Percentiles rank a stretch among this genome's conserved stretches.
Evolutionary conservation across 2,329 filamentous ascomycete species (phyloP).

Genomic region (Alternaria incomplexa): DNA sequence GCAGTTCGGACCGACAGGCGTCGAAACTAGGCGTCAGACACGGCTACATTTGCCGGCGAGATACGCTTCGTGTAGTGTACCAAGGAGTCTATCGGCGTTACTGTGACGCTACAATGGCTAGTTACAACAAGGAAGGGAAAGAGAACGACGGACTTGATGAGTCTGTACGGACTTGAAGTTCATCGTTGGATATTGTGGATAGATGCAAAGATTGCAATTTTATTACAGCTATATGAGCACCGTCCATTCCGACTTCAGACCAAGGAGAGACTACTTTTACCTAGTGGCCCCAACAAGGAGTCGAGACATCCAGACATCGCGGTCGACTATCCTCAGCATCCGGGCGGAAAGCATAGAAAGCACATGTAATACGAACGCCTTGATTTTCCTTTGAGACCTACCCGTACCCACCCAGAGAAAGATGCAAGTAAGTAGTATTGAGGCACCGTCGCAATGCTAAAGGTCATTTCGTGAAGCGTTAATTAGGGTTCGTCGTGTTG

Average conservation of each 20-base stretch:
- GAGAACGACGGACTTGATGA: not conserved
- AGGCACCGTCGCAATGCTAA: constrained; percentile 39
- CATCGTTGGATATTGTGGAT: not conserved
- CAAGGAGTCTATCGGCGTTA: not conserved
- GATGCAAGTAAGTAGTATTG: constrained; percentile 17
- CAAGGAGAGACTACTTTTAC: constrained; percentile 2
- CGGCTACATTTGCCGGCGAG: constrained; percentile 4
- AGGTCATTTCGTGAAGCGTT: constrained; percentile 28
- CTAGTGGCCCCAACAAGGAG: not conserved
- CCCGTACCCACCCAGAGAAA: constrained; percentile 8
- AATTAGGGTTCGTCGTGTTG: constrained; percentile 18
- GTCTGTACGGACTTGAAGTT: not conserved
- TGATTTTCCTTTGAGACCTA: not conserved
- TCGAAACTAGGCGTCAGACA: constrained; percentile 7
- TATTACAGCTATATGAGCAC: constrained; percentile 3
- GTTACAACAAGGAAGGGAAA: not conserved
- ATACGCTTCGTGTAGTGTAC: not conserved
- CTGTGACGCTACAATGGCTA: not conserved
- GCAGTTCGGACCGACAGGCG: not conserved
- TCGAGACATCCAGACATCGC: not conserved
- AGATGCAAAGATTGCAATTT: constrained; percentile 5
- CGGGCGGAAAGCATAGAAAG: constrained; percentile 2
- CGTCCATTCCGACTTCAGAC: not conserved
- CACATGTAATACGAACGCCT: constrained; percentile 6
- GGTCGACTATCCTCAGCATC: constrained; percentile 7